Evolutionary conservation across 2,329 filamentous ascomycete species (phyloP).

Genomic region (Raffaelea ambrosiae): DNA sequence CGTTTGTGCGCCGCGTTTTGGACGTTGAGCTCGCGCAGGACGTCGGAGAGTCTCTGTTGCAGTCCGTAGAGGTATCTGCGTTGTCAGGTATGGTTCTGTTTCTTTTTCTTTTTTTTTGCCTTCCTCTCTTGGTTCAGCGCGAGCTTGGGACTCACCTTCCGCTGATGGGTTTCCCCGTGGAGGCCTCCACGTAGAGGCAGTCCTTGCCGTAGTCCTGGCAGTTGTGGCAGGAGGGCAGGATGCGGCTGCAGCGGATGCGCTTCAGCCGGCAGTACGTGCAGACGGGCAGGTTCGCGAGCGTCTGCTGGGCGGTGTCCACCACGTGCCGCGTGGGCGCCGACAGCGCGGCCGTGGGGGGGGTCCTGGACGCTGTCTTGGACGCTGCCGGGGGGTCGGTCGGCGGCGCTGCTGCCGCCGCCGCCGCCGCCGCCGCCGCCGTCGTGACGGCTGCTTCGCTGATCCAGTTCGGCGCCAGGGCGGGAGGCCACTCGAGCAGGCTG

Average conservation of each 20-base stretch:
- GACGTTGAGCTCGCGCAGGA: not conserved
- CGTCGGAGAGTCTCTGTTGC: not conserved
- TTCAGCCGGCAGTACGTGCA: not conserved
- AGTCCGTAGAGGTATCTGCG: not conserved
- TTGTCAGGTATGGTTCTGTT: not conserved
- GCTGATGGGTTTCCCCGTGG: not conserved
- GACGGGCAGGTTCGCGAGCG: not conserved
- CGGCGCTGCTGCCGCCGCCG: not conserved
- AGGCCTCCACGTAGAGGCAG: not conserved
- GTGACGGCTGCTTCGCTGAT: not conserved
- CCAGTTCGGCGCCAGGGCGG: not conserved
- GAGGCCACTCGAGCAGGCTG: not conserved
- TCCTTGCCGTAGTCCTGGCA: not conserved
- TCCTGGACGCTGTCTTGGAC: not conserved
- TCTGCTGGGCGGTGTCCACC: not conserved
- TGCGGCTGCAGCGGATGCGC: constrained; percentile 1
- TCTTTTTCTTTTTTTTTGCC: not conserved
- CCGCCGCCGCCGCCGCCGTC: not conserved
- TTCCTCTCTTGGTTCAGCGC: not conserved
- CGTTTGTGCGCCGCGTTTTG: not conserved
- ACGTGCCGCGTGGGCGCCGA: not conserved
- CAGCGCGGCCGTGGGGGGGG: too few relatives aligned
- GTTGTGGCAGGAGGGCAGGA: not conserved
- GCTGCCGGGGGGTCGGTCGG: not conserved
- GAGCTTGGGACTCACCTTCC: not conserved